Base-by-base conservation (phyloP, 768 basidiomycete species). In the Lactifluus rugatus region DNA sequence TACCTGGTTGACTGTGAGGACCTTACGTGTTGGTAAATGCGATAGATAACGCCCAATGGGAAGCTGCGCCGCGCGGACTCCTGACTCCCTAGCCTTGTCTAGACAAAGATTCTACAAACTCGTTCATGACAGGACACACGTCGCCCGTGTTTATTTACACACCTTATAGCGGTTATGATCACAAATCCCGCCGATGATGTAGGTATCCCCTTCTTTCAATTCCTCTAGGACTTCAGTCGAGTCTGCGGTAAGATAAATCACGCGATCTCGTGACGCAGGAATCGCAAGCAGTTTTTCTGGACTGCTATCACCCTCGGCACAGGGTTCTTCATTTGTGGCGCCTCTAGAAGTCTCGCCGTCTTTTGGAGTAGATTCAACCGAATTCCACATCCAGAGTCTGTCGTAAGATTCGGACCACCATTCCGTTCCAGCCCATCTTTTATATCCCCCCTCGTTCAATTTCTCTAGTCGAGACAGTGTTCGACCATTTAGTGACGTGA, bases 81-180 rank as follows among this genome's bases (percentile, higher is more conserved):
- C 81, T 37, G 87, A 80, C 50, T 75, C 74, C 39, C 80, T 75
- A 3, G 96, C 91, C 71, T 94, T 96, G 70, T 91, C 79, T 56
- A 89, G 76, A 69, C 95, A 98, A 34, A 98, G 78, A 70, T 85
- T 87, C 92, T 98, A 68, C 23, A 32, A 48, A 28, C 16, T 25
- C 21, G 14, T 34, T 19, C 17, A 60, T 47, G 48, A 57, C 48
- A 36, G 34, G 17, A 39, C 36, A 23, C 17, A 39, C 13, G 7
- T 31, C 14, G 9, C 5, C 7, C 13, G 26, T 61, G 41, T 21
- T 31, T 19, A 6, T 31, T 31, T 19, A 37, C 54, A 48, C 56
- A 83, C 95, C 81, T 95, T 97, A 76, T 94, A 90, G 44, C 95
- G 87, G 73, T 99, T 99, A 68, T 88, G 89, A 70, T 99, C 96